Evolutionary conservation across 768 basidiomycete genomes (phyloP).

Genomic region (Coprinellus micaceus): DNA sequence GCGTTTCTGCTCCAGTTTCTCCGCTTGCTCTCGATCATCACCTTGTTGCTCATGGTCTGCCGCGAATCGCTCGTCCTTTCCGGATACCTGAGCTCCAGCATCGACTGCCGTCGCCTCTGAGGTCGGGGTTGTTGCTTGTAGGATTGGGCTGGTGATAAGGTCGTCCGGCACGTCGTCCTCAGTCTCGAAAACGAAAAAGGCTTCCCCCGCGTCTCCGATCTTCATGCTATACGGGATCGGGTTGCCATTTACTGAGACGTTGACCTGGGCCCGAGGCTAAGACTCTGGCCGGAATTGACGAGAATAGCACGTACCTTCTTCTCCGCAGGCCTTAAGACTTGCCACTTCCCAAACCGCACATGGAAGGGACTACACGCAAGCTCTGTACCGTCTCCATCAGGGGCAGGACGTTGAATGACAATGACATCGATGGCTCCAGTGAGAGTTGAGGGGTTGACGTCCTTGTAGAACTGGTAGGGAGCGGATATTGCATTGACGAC

Average conservation of each 20-base stretch:
- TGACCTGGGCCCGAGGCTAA: conserved; percentile 53
- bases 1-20: background rate
- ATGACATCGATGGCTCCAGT: conserved; percentile 99
- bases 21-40: background rate
- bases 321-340: conserved; percentile 88
- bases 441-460: conserved; percentile 93
- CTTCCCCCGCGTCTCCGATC: conserved; percentile 97
- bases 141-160: conserved; percentile 89
- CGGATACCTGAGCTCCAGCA: conserved; percentile 38
- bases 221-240: conserved; percentile 95
- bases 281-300: background rate
- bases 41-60: conserved; percentile 18
- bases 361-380: conserved; percentile 95
- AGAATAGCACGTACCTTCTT: conserved; percentile 63
- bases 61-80: background rate
- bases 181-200: conserved; percentile 98
- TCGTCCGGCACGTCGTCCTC: conserved; percentile 91
- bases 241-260: conserved; percentile 81
- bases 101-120: conserved; percentile 22
- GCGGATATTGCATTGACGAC: conserved; percentile 75
- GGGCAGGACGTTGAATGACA: conserved; percentile 76
- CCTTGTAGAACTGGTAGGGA: conserved; percentile 87
- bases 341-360: conserved; percentile 96
- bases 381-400: conserved; percentile 52
- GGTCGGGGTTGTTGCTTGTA: conserved; percentile 58